phyloP scores from a whole-genome alignment of 441 rosid species.

The Populus tomentosa region DNA sequence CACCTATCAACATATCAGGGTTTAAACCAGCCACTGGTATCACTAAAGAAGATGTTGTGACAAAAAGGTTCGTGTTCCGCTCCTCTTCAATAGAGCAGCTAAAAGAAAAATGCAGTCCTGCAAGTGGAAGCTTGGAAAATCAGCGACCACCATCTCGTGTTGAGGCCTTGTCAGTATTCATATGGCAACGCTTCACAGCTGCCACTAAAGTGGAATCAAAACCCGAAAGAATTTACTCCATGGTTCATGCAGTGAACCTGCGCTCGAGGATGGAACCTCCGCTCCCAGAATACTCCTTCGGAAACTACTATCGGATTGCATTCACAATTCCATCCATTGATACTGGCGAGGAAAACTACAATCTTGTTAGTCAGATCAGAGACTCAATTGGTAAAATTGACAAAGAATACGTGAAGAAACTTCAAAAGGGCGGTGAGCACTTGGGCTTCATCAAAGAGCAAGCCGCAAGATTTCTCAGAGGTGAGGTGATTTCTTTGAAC shows the following conservation, averaged over 20 bases:
- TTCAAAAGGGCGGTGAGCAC: conserved; percentile 12
- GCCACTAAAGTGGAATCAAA: background rate
- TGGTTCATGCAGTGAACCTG: conserved; percentile 21
- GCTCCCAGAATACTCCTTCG: conserved; percentile 16
- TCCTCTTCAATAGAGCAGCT: conserved; percentile 25
- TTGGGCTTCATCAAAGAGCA: conserved; percentile 10
- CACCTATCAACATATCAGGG: conserved; percentile 17
- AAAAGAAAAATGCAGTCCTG: conserved; percentile 13
- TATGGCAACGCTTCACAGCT: conserved; percentile 19
- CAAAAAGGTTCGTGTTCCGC: conserved; percentile 35
- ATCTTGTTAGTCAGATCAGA: conserved; percentile 2
- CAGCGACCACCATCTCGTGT: conserved; percentile 21
- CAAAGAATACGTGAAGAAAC: conserved; percentile 7
- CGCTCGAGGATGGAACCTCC: conserved; percentile 21
- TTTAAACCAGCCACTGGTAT: background rate
- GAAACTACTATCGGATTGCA: conserved; percentile 15
- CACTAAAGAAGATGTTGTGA: conserved; percentile 12
- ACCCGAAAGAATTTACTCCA: background rate
- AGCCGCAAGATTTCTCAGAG: conserved; percentile 4
- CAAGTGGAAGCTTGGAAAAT: background rate
- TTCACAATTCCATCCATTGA: conserved; percentile 7
- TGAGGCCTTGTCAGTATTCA: conserved; percentile 18
- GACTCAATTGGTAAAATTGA: conserved; percentile 10
- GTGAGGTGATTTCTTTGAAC: conserved; percentile 5
- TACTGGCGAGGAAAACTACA: background rate